These are phyloP conservation scores for Phallus indusiatus DNA, from an alignment of 768 basidiomycete species.

Conservation along the genomic window DNA sequence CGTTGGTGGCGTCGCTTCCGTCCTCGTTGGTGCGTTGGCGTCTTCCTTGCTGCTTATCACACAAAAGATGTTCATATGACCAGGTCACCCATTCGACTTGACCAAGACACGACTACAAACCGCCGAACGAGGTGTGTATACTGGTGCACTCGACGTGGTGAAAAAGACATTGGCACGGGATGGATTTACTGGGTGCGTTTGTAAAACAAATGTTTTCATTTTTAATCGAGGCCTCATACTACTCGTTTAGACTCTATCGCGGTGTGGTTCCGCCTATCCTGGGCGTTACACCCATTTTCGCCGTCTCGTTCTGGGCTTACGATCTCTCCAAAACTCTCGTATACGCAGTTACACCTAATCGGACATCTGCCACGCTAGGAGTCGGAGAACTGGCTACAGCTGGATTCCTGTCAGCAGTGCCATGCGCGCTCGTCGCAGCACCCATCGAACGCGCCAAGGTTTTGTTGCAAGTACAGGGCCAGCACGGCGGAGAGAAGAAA, in stretches of 20 bases:
- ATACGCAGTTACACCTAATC: slow-evolving; percentile 65
- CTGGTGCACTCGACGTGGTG: slow-evolving; percentile 87
- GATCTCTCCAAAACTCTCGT: slow-evolving; percentile 88
- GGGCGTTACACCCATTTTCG: slow-evolving; percentile 97
- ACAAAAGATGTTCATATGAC: background rate
- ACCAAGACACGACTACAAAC: slow-evolving; percentile 97
- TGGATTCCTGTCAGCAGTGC: slow-evolving; percentile 90
- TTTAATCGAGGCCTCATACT: too few relatives aligned
- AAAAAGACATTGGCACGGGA: slow-evolving; percentile 85
- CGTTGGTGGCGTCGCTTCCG: slow-evolving; percentile 79
- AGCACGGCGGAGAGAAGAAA: slow-evolving; percentile 56
- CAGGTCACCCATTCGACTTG: slow-evolving; percentile 96
- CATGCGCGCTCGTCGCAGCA: slow-evolving; percentile 85
- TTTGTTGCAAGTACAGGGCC: slow-evolving; percentile 87
- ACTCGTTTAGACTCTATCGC: slow-evolving; percentile 70
- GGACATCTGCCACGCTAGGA: slow-evolving; percentile 52
- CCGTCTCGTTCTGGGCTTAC: slow-evolving; percentile 97
- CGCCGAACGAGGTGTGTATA: slow-evolving; percentile 80
- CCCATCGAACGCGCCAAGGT: slow-evolving; percentile 98
- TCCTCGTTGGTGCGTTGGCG: slow-evolving; percentile 70
- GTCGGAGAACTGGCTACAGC: slow-evolving; percentile 79
- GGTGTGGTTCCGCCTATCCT: slow-evolving; percentile 90
- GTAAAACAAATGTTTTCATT: background rate
- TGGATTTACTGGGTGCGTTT: slow-evolving; percentile 71
- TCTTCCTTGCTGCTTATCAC: background rate